phyloP scores from a whole-genome alignment of 1,284 basidiomycete genomes.

The Pseudozyma sp. region DNA sequence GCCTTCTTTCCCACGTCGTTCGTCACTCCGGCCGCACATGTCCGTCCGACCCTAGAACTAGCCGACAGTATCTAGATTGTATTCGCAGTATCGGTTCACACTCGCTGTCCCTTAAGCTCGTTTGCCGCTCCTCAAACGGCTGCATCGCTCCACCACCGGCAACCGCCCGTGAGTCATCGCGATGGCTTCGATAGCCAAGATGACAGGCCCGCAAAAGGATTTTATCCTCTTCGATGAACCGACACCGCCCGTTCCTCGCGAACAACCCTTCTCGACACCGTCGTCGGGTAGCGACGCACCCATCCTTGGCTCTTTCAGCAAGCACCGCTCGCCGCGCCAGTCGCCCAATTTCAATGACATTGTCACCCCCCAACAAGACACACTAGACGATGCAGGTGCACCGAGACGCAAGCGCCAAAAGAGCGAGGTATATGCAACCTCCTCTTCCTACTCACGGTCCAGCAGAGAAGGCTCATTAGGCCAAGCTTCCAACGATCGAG shows the following conservation, averaged over 20 bases:
- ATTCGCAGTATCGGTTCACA: neutral
- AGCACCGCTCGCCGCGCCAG: slow-evolving; percentile 46
- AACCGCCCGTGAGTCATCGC: neutral
- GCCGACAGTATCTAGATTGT: neutral
- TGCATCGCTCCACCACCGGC: too few relatives aligned
- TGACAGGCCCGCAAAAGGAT: slow-evolving; percentile 39
- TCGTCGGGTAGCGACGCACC: slow-evolving; percentile 13
- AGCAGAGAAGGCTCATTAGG: slow-evolving; percentile 28
- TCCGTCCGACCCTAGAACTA: neutral
- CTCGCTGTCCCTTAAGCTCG: too few relatives aligned
- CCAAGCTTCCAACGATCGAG: slow-evolving; percentile 20
- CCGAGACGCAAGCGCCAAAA: slow-evolving; percentile 51
- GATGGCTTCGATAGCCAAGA: slow-evolving; percentile 16
- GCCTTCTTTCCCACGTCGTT: neutral
- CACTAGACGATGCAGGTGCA: slow-evolving; percentile 22
- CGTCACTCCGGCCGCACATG: neutral
- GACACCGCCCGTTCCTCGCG: slow-evolving; percentile 5
- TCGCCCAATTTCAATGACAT: slow-evolving; percentile 49
- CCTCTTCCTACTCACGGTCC: slow-evolving; percentile 16
- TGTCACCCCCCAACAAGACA: slow-evolving; percentile 19
- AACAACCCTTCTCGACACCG: slow-evolving; percentile 4
- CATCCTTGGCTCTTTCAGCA: slow-evolving; percentile 24
- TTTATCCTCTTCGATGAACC: slow-evolving; percentile 61
- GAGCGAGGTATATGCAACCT: slow-evolving; percentile 34
- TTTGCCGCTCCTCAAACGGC: too few relatives aligned